Conservation (phyloP, 1,139 yeast genomes). For the Yamadazyma songkhlaensis region DNA sequence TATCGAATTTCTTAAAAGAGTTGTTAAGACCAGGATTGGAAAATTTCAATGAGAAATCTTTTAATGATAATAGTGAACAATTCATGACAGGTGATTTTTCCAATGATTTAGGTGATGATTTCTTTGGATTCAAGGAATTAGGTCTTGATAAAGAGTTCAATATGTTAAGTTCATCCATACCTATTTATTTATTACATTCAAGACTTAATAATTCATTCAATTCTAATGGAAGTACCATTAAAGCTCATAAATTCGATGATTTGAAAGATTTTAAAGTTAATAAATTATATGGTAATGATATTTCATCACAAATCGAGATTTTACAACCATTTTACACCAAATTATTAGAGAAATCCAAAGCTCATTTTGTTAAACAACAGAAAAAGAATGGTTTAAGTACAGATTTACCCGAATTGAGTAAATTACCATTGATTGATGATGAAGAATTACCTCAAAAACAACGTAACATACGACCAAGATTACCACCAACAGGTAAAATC, state of each 20-base stretch:
- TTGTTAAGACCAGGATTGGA: conserved; percentile 82
- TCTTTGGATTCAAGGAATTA: conserved; percentile 92
- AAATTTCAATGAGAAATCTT: conserved; percentile 69
- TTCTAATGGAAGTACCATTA: conserved; percentile 39
- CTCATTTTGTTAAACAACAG: conserved; percentile 44
- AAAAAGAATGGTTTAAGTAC: conserved; percentile 53
- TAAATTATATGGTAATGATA: conserved; percentile 48
- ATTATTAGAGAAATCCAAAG: conserved; percentile 52
- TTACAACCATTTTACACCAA: conserved; percentile 57
- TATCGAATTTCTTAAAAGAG: conserved; percentile 76
- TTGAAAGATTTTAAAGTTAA: conserved; percentile 51
- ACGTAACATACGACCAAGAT: conserved; percentile 73
- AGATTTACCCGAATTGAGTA: conserved; percentile 42
- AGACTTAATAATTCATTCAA: conserved; percentile 57
- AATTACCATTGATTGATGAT: conserved; percentile 61
- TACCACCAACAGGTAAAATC: conserved; percentile 94
- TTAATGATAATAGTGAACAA: conserved; percentile 89
- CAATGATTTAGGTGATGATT: conserved; percentile 89
- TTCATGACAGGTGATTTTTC: conserved; percentile 94
- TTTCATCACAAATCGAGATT: conserved; percentile 54
- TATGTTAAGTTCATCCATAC: conserved; percentile 81
- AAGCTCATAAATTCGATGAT: conserved; percentile 60
- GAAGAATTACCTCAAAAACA: conserved; percentile 81
- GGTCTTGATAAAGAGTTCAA: conserved; percentile 94
- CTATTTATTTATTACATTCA: conserved; percentile 83